These are phyloP conservation scores for Scenedesmus sp. DNA, from an alignment of 163 green algal genomes.

Conservation along the genomic window DNA sequence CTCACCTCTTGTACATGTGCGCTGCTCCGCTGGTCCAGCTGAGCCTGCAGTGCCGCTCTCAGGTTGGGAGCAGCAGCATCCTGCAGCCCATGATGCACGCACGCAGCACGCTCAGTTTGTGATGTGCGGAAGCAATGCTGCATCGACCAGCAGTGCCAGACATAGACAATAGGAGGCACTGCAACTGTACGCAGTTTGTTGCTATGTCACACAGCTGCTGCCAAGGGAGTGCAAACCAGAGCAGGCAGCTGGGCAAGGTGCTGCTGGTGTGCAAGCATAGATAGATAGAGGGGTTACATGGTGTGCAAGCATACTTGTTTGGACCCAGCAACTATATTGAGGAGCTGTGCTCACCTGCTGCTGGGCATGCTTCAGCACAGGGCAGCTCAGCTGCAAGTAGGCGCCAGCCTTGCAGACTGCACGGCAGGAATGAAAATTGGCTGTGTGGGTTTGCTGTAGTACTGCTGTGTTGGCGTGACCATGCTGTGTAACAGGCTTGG, in stretches of 20 bases:
- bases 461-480: background rate
- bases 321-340: background rate
- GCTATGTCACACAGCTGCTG: background rate
- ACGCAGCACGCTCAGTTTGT: too few species aligned
- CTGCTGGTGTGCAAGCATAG: background rate
- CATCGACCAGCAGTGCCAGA: background rate
- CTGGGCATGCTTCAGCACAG: background rate
- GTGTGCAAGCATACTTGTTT: background rate
- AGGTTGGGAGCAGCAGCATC: background rate
- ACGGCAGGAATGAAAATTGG: background rate
- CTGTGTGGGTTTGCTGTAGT: background rate
- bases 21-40: slow-evolving; percentile 30
- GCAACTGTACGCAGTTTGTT: background rate
- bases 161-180: background rate
- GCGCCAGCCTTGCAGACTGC: background rate
- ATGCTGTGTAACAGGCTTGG: background rate
- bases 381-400: background rate
- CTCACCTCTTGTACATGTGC: slow-evolving; percentile 27
- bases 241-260: background rate
- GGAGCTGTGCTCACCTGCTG: background rate
- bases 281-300: too few species aligned
- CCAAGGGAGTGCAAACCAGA: background rate
- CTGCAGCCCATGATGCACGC: background rate
- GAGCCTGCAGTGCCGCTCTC: slow-evolving; percentile 5
- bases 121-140: background rate